A percentile compares a stretch with the other conserved stretches of the same genome.
Conservation (phyloP, 768 basidiomycete species). For the Termitomyces sp. region DNA sequence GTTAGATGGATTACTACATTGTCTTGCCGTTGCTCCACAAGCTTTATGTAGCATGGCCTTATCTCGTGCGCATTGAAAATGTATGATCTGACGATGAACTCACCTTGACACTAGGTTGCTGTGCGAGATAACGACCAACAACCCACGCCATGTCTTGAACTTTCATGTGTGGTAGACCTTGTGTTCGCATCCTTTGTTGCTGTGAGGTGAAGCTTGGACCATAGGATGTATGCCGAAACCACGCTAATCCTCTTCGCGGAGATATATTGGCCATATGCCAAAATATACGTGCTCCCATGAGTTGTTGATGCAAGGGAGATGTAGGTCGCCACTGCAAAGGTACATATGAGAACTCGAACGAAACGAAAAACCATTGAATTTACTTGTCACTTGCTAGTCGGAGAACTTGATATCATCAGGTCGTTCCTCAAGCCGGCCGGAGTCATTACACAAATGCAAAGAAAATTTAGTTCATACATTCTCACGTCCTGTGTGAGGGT, state of each 20-base stretch:
- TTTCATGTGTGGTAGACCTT: neutral
- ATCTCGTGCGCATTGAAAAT: neutral
- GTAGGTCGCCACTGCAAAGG: neutral
- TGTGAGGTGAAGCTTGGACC: neutral
- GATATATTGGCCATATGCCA: neutral
- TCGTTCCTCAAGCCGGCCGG: neutral
- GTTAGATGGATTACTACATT: neutral
- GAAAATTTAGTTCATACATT: no score
- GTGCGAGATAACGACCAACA: no score
- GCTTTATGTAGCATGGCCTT: neutral
- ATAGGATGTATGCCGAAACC: no score
- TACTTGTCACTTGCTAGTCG: neutral
- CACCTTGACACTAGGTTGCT: neutral
- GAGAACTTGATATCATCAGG: neutral
- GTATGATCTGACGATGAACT: neutral
- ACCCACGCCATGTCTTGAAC: neutral
- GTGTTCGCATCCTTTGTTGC: neutral
- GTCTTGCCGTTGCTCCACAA: neutral
- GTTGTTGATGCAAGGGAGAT: no score
- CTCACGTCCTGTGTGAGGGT: no score
- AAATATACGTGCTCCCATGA: neutral
- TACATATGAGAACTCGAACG: no score
- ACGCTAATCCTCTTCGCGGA: neutral
- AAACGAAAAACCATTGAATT: neutral
- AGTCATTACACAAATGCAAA: neutral